phyloP scores from a whole-genome alignment of 441 rosid genomes.

The Aquilaria agallochum region DNA sequence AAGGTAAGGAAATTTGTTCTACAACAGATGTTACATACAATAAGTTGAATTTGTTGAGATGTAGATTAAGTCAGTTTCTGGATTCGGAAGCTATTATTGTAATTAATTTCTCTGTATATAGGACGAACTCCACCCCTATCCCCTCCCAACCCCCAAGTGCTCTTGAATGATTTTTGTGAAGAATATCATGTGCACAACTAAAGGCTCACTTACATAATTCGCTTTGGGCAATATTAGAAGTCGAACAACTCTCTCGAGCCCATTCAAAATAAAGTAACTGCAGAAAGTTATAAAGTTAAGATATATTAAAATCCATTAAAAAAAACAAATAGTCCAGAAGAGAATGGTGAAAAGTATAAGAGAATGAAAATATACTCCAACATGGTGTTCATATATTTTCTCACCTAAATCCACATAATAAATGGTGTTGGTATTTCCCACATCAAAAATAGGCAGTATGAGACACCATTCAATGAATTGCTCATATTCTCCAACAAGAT shows the following conservation, averaged over 20 bases:
- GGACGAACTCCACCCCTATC: too few relatives aligned
- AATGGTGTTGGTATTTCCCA: background rate
- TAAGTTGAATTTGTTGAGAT: too few relatives aligned
- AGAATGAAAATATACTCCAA: background rate
- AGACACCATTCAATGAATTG: too few relatives aligned
- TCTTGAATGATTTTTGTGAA: background rate
- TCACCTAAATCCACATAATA: background rate
- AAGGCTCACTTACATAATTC: constrained; percentile 72
- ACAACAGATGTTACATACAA: too few relatives aligned
- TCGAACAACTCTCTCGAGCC: constrained; percentile 94
- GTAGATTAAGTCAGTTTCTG: too few relatives aligned
- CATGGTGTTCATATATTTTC: background rate
- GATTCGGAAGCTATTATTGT: too few relatives aligned
- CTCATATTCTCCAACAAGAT: too few relatives aligned
- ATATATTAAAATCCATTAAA: background rate
- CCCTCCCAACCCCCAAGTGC: too few relatives aligned
- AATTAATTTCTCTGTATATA: too few relatives aligned
- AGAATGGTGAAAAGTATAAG: constrained; percentile 1
- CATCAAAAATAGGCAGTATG: too few relatives aligned
- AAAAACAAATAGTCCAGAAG: background rate
- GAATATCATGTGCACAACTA: background rate
- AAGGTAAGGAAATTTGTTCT: too few relatives aligned
- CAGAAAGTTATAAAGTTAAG: constrained; percentile 19
- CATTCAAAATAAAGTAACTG: constrained; percentile 88
- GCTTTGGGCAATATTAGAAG: constrained; percentile 79